These are phyloP conservation scores for Lantana camara DNA, from an alignment of 257 asterid genomes.

Conservation along the genomic window DNA sequence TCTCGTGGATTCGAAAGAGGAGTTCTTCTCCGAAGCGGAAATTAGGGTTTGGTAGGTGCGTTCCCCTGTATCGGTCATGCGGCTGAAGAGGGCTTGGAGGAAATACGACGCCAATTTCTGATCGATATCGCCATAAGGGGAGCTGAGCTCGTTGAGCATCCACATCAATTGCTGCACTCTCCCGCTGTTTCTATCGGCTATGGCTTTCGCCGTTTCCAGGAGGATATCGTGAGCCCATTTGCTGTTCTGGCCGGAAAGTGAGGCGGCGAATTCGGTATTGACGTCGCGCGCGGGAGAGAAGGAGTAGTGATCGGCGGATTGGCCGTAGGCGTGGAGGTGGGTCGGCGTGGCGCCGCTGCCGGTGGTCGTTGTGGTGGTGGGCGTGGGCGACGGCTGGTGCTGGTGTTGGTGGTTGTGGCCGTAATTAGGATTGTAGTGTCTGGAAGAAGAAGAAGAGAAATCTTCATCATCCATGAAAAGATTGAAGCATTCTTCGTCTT, in stretches of 20 bases:
- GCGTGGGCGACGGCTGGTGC: slow-evolving; percentile 37
- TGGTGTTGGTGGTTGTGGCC: slow-evolving; percentile 17
- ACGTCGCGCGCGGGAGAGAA: slow-evolving; percentile 51
- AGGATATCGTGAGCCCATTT: slow-evolving; percentile 83
- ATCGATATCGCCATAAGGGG: slow-evolving; percentile 85
- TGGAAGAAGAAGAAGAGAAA: slow-evolving; percentile 85
- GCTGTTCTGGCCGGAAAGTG: slow-evolving; percentile 41
- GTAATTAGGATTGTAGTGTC: slow-evolving; percentile 41
- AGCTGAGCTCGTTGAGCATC: slow-evolving; percentile 93
- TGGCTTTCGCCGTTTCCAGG: slow-evolving; percentile 71
- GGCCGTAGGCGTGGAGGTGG: slow-evolving; percentile 39
- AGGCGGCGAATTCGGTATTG: slow-evolving; percentile 56
- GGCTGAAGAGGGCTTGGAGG: slow-evolving; percentile 76
- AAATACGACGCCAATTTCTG: slow-evolving; percentile 87
- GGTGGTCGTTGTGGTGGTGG: slow-evolving; percentile 53
- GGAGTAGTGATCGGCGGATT: slow-evolving; percentile 39
- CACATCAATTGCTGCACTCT: slow-evolving; percentile 88
- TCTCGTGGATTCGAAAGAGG: slow-evolving; percentile 80
- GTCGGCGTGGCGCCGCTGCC: slow-evolving; percentile 38
- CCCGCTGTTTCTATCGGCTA: slow-evolving; percentile 56
- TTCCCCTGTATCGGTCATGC: slow-evolving; percentile 85
- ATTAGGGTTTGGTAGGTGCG: slow-evolving; percentile 48
- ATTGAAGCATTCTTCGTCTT: slow-evolving; percentile 95
- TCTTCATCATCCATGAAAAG: slow-evolving; percentile 96
- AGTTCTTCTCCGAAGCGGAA: slow-evolving; percentile 62